These are phyloP conservation scores for Pythium biforme DNA, from an alignment of 352 stramenopile species.

Conservation along the genomic window DNA sequence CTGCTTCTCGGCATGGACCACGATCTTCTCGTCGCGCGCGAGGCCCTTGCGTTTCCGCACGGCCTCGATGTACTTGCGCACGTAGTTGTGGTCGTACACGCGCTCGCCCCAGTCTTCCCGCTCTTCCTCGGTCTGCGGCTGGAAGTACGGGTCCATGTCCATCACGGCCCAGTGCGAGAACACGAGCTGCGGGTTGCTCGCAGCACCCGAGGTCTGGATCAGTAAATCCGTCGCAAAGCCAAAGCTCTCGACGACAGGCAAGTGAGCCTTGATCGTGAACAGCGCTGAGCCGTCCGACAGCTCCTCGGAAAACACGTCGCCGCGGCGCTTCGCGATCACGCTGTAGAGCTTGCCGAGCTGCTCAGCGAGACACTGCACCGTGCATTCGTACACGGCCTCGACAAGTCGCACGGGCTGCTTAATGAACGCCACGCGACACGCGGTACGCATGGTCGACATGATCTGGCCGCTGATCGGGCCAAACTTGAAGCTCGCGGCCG, in stretches of 20 bases:
- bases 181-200: conserved; percentile 94
- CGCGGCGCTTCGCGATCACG: conserved; percentile 92
- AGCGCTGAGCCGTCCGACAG: conserved; percentile 92
- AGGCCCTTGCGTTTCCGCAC: conserved; percentile 94
- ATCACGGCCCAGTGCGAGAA: conserved; percentile 95
- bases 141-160: conserved; percentile 96
- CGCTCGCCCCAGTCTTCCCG: conserved; percentile 94
- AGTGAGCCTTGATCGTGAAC: conserved; percentile 91
- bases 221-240: conserved; percentile 92
- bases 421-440: conserved; percentile 73
- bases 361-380: conserved; percentile 83
- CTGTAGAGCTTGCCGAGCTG: conserved; percentile 94
- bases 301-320: conserved; percentile 88
- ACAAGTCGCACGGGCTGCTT: conserved; percentile 89
- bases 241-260: conserved; percentile 95
- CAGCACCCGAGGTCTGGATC: conserved; percentile 93
- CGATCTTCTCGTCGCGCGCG: conserved; percentile 93
- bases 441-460: conserved; percentile 77
- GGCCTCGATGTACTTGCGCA: conserved; percentile 93
- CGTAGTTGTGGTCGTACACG: conserved; percentile 92
- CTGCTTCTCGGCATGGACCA: conserved; percentile 96
- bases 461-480: conserved; percentile 77
- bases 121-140: conserved; percentile 94
- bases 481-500: conserved; percentile 31
- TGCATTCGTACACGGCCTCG: conserved; percentile 90